phyloP scores from a whole-genome alignment of 345 rosid species.

The Cardamine chenopodiifolia region DNA sequence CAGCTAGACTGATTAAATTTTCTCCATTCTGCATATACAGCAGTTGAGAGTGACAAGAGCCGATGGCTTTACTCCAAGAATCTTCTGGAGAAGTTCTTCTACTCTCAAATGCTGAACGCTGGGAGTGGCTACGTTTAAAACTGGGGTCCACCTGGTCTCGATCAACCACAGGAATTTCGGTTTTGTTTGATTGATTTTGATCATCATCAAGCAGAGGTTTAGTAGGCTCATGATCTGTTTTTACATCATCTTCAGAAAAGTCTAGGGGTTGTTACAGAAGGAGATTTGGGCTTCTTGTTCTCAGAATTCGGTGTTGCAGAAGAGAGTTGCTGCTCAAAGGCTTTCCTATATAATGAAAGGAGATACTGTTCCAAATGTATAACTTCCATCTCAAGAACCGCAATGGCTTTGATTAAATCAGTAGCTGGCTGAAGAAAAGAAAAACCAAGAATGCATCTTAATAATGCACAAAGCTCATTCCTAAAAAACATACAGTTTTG shows the following conservation, averaged over 20 bases:
- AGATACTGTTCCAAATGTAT: constrained; percentile 87
- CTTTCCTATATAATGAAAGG: constrained; percentile 80
- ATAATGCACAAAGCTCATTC: constrained; percentile 19
- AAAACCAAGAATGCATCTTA: constrained; percentile 7
- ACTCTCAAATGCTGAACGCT: constrained; percentile 55
- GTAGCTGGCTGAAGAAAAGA: constrained; percentile 64
- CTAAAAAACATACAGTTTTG: neutral
- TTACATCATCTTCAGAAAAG: constrained; percentile 49
- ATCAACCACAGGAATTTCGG: constrained; percentile 42
- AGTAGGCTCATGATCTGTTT: constrained; percentile 50
- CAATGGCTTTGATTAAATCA: constrained; percentile 82
- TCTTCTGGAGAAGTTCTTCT: constrained; percentile 57
- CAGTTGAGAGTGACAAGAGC: constrained; percentile 85
- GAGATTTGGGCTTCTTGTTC: constrained; percentile 54
- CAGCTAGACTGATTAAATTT: constrained; percentile 83
- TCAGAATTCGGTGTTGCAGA: constrained; percentile 54
- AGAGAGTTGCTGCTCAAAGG: constrained; percentile 72
- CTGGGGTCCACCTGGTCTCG: constrained; percentile 53
- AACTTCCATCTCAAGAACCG: constrained; percentile 90
- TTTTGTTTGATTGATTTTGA: constrained; percentile 41
- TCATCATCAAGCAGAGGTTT: constrained; percentile 41
- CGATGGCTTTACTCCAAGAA: constrained; percentile 57
- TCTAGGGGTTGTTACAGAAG: constrained; percentile 52
- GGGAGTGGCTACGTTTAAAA: constrained; percentile 83
- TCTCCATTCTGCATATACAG: constrained; percentile 67